Conservation (phyloP, 805 yeast genomes). For the Barnettozyma populi region DNA sequence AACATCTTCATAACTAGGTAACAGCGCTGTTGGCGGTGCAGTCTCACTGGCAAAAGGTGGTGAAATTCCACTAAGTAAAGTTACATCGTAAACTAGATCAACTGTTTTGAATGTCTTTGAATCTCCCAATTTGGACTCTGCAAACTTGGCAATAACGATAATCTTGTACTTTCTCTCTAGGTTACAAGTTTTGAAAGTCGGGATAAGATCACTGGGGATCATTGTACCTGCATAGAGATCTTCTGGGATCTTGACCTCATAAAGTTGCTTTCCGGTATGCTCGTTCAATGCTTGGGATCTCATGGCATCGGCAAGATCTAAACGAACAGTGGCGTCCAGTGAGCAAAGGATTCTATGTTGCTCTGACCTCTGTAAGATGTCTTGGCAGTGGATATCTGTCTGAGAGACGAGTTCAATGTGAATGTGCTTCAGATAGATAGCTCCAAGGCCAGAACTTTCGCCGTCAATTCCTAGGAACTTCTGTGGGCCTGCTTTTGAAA, state of each 20-base stretch:
- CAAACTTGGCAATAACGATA: conserved; percentile 30
- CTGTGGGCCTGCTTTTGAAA: conserved; percentile 20
- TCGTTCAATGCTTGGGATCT: conserved; percentile 10
- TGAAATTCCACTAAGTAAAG: conserved; percentile 8
- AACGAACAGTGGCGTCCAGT: not conserved
- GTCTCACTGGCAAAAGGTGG: conserved; percentile 11
- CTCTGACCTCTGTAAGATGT: conserved; percentile 5
- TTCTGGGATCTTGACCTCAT: conserved; percentile 26
- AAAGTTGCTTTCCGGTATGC: conserved; percentile 34
- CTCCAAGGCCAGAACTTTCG: conserved; percentile 44
- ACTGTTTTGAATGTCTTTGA: not conserved
- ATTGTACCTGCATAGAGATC: conserved; percentile 33
- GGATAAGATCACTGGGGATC: conserved; percentile 36
- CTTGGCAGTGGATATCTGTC: conserved; percentile 19
- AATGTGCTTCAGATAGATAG: conserved; percentile 36
- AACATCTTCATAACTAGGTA: conserved; percentile 10
- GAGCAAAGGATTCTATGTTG: not conserved
- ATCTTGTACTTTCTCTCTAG: conserved; percentile 40
- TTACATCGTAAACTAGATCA: conserved; percentile 1
- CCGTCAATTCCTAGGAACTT: conserved; percentile 30
- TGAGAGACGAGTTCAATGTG: conserved; percentile 23
- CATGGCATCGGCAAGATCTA: conserved; percentile 8
- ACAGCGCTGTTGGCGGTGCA: conserved; percentile 6
- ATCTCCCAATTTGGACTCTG: conserved; percentile 1
- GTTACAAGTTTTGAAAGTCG: conserved; percentile 48